These are phyloP conservation scores for Skeletonema grethae DNA, from an alignment of 108 stramenopile species.

Conservation along the genomic window DNA sequence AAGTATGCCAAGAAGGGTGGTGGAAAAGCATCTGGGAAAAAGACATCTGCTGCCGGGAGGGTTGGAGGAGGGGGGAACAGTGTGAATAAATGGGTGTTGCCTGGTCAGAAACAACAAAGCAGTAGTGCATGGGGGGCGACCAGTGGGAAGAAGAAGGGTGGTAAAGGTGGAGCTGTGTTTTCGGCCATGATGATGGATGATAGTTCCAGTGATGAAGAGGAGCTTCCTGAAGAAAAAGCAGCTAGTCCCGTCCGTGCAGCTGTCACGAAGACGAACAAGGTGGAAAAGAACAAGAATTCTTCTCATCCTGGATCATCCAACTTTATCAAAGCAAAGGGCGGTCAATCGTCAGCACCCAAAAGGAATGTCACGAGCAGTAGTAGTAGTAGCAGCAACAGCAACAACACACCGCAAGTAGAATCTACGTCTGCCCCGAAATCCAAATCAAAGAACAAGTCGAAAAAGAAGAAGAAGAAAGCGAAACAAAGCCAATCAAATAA, in stretches of 20 bases:
- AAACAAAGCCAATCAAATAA: constrained; percentile 18
- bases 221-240: background rate
- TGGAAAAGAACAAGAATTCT: background rate
- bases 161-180: constrained; percentile 67
- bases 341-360: background rate
- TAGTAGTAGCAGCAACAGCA: too few species aligned
- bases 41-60: constrained; percentile 29
- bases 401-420: background rate
- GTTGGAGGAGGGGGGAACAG: constrained; percentile 5
- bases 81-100: constrained; percentile 48
- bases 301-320: constrained; percentile 1
- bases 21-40: constrained; percentile 14
- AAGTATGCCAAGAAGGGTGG: constrained; percentile 10
- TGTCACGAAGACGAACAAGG: constrained; percentile 1
- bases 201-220: constrained; percentile 75
- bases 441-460: constrained; percentile 12
- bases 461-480: constrained; percentile 32
- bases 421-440: background rate
- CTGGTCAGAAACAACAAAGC: constrained; percentile 25
- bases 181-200: constrained; percentile 90
- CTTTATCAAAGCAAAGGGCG: background rate
- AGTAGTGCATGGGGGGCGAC: constrained; percentile 35
- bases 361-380: background rate
- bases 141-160: constrained; percentile 39
- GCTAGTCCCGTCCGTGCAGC: background rate